Base-by-base conservation (phyloP, 176 grass and related monocot species). In the Oryza longistaminata region DNA sequence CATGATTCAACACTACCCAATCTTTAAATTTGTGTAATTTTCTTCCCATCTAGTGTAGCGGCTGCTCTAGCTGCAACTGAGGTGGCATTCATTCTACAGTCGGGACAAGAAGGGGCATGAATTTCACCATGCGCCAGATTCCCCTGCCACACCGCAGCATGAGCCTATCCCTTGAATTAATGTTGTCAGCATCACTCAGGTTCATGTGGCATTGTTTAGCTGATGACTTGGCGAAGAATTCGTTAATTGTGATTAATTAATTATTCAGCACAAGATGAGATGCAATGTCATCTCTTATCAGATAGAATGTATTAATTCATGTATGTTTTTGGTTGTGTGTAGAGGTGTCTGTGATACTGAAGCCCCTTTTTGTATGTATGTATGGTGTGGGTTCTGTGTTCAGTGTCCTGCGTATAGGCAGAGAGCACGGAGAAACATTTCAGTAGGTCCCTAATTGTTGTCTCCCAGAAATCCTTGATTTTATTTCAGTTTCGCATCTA, bases 71-170 rank as follows among this genome's bases (percentile, higher is more conserved):
- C 94, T 74, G 93, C 95, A 81, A 90, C 87, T 21, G 95, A 95
- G 83, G 91, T 98, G 77, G 91, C 93, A 82, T 98, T 95, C 85
- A 98, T 98, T 77, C 89, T 98, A 42, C 95, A 93, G 80, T 93
- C 95, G 3, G 95, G 87, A 16, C 89, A 95, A 83, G 85, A 48
- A 93, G 92, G 75, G 92, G 89, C 33, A 75, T 98, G 53, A 91
- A 98, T 71, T 95, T 95, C 76, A 93, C 95, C 85, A 95, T 93
- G 89, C 91, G 74, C 95, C 93, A 1, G 95, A 98, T 37, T 95
- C 95, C 26, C 95, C 91, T 15, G 82, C 93, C 19, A 91, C 93
- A 67, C 95, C 95, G 16, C 95, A 94, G 53, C 89, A 94, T 19
- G 95, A 92, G 78, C 95, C 93, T 50, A 90, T 84, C 14, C 82